Evolutionary conservation across 495 filamentous ascomycete species (phyloP).

Genomic region (Jackrogersella minutella): DNA sequence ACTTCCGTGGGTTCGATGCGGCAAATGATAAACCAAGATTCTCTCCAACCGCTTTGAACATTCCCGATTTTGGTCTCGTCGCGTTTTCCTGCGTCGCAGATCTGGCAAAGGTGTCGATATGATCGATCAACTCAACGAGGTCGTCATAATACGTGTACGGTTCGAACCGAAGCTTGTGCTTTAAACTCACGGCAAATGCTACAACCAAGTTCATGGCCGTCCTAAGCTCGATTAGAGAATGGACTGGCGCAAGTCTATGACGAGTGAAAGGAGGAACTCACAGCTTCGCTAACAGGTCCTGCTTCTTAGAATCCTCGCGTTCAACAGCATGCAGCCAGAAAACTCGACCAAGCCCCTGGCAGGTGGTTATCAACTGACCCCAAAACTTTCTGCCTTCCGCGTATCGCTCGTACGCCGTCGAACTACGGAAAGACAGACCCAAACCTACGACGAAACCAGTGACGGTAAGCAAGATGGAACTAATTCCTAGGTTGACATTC

Average conservation of each 20-base stretch:
- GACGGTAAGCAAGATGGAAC: conserved; percentile 78
- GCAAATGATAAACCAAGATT: conserved; percentile 76
- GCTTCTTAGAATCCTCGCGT: conserved; percentile 66
- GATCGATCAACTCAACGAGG: conserved; percentile 62
- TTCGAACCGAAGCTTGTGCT: conserved; percentile 89
- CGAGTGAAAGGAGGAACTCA: conserved; percentile 10
- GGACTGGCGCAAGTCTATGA: background rate
- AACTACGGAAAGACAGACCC: conserved; percentile 81
- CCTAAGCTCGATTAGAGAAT: conserved; percentile 46
- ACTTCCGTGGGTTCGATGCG: conserved; percentile 75
- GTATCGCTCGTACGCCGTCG: conserved; percentile 86
- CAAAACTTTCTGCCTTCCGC: conserved; percentile 80
- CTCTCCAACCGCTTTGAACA: conserved; percentile 71
- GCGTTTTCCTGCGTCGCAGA: conserved; percentile 65
- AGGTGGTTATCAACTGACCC: conserved; percentile 74
- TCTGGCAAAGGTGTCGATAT: conserved; percentile 75
- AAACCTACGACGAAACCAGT: conserved; percentile 90
- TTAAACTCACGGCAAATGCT: conserved; percentile 77
- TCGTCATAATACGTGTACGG: conserved; percentile 81
- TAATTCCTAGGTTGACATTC: conserved; percentile 66
- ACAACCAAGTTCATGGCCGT: conserved; percentile 83
- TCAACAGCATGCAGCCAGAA: conserved; percentile 81
- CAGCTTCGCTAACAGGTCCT: conserved; percentile 74
- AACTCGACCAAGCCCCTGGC: conserved; percentile 75
- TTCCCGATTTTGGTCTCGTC: conserved; percentile 51